These are phyloP conservation scores for Rhodotorula sp. DNA, from an alignment of 1,284 basidiomycete genomes.

Conservation along the genomic window DNA sequence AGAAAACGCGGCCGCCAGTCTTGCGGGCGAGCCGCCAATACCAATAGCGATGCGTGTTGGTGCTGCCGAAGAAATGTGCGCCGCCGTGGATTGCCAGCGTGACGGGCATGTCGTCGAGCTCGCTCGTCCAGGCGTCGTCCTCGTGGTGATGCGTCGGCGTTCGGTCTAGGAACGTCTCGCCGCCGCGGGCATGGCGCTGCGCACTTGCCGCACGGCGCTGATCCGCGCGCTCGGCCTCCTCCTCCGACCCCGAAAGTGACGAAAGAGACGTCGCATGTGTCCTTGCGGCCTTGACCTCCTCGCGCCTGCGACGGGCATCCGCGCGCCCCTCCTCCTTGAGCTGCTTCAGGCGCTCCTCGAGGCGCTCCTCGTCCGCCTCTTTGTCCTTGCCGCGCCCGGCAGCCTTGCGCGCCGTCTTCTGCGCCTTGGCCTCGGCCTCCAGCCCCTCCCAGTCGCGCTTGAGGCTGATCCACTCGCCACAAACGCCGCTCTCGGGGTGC, in stretches of 20 bases:
- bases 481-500: slow-evolving; percentile 68
- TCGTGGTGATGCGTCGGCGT: slow-evolving; percentile 47
- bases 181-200: slow-evolving; percentile 8
- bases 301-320: slow-evolving; percentile 16
- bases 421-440: slow-evolving; percentile 36
- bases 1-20: slow-evolving; percentile 83
- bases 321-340: slow-evolving; percentile 24
- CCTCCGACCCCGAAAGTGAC: not conserved
- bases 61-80: slow-evolving; percentile 36
- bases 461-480: slow-evolving; percentile 85
- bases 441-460: slow-evolving; percentile 54
- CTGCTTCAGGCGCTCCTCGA: slow-evolving; percentile 12
- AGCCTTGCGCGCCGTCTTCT: slow-evolving; percentile 10
- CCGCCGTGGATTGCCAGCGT: slow-evolving; percentile 73
- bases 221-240: not conserved
- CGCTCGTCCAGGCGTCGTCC: slow-evolving; percentile 55
- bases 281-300: slow-evolving; percentile 22
- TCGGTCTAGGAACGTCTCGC: slow-evolving; percentile 17
- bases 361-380: slow-evolving; percentile 4
- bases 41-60: slow-evolving; percentile 55
- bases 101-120: slow-evolving; percentile 75
- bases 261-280: not conserved
- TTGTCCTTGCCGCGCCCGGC: slow-evolving; percentile 5
- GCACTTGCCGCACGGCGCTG: not conserved
- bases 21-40: slow-evolving; percentile 62